These are phyloP conservation scores for Lentinula detonsa DNA, from an alignment of 768 basidiomycete genomes.

Conservation along the genomic window DNA sequence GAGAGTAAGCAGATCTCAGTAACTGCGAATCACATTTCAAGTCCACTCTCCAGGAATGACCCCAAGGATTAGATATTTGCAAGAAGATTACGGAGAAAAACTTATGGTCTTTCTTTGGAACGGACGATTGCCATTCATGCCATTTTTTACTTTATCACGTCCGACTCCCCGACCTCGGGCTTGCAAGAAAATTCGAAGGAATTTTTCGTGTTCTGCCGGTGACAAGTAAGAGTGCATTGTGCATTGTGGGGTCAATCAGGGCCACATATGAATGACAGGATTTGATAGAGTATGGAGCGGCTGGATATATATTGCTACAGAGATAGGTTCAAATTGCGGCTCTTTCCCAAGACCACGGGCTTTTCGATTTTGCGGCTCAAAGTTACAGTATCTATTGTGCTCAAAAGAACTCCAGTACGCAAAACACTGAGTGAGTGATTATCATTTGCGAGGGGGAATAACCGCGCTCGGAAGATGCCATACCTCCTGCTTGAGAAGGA, in stretches of 20 bases:
- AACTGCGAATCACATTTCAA: background rate
- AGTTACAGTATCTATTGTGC: background rate
- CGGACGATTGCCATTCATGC: background rate
- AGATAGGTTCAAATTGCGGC: background rate
- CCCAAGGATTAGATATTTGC: background rate
- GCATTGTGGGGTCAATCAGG: background rate
- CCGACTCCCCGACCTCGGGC: too few relatives aligned
- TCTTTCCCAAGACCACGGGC: background rate
- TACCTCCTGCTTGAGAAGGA: background rate
- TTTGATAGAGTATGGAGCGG: background rate
- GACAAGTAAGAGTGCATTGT: too few relatives aligned
- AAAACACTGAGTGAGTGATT: background rate
- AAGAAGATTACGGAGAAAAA: too few relatives aligned
- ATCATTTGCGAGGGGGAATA: background rate
- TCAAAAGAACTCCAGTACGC: too few relatives aligned
- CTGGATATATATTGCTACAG: background rate
- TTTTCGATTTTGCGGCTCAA: background rate
- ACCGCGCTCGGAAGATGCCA: background rate
- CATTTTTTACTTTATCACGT: background rate
- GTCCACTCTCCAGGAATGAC: background rate
- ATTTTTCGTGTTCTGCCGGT: background rate
- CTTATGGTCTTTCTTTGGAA: background rate
- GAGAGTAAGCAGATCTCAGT: constrained; percentile 2
- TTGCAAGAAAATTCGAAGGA: background rate
- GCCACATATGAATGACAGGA: background rate